Base-by-base conservation (phyloP, 1,139 yeast genomes). In the Pneumocystis carinii region DNA sequence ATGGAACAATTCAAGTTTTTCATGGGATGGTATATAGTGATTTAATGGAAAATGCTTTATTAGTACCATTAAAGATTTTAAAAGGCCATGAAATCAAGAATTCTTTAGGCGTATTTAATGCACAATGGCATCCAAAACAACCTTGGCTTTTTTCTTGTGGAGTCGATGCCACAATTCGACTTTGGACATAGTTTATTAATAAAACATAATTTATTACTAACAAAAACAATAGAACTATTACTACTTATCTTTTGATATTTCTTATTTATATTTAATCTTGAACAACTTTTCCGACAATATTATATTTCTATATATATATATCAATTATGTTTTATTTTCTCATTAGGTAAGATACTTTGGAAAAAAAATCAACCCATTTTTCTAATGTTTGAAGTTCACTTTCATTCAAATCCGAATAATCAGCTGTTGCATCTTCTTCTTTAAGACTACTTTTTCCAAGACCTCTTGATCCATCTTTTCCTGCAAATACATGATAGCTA, bases 141-240 rank as follows among this genome's bases (percentile, higher is more conserved):
- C 97, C 98, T 1, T 92, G 99, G 99, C 79, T 92, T 71, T 90
- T 92, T 74, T 86, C 95, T 73, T 90, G 96, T n/a, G 98, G 97
- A 70, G 97, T 97, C 29, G 98, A 94, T 75, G 90, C 95, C 66
- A 85, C 92, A 63, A 97, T 97, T 24, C 84, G 96, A 72, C 79
- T 92, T 72, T 92, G 98, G 98, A 92, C 98, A 17, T 64, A 59
- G 59, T 39, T n/a, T n/a, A 39, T 15, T 17, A 39, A 6, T 15
- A 56, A 87, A 96, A n/a, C 84, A 74, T 39, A 8, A 41, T 59
- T 37, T 15, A 12, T 37, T 37, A 14, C 39, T 37, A 14, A 37
- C n/a, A 2, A 37, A 37, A 14, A 37, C 7, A 14, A 37, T 37
- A 14, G 3, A 1, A 2, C 15, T n/a, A 3, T 37, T 37, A 37